A percentile compares a stretch with the other conserved stretches of the same genome.
phyloP scores from a whole-genome alignment of 306 rosid species.

The Gastrolobium bilobum region DNA sequence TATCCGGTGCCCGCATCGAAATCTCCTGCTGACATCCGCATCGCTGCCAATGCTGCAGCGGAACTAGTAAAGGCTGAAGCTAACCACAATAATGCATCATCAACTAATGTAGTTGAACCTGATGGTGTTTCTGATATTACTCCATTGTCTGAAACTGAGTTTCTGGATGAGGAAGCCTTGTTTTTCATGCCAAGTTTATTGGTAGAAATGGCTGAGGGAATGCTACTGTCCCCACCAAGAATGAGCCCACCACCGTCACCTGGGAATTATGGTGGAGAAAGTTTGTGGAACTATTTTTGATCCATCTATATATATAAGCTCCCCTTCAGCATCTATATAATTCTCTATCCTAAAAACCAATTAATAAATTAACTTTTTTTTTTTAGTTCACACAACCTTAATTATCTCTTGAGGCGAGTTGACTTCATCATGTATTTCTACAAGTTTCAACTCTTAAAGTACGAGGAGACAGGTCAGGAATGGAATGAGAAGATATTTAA shows the following conservation, averaged over 20 bases:
- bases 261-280: constrained; percentile 56
- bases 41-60: constrained; percentile 74
- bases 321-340: too few species aligned
- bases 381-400: too few species aligned
- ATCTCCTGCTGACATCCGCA: constrained; percentile 71
- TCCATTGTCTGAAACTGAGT: constrained; percentile 45
- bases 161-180: constrained; percentile 84
- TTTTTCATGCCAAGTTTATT: constrained; percentile 87
- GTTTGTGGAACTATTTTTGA: constrained; percentile 71
- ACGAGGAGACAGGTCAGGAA: too few species aligned
- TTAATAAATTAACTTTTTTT: too few species aligned
- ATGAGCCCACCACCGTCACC: constrained; percentile 60
- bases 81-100: not conserved
- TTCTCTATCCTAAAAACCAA: too few species aligned
- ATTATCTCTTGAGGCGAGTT: too few species aligned
- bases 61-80: constrained; percentile 36
- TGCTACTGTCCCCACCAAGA: constrained; percentile 91
- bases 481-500: too few species aligned
- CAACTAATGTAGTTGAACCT: not conserved
- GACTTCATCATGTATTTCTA: too few species aligned
- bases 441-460: too few species aligned
- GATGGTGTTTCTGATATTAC: not conserved
- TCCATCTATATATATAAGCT: not conserved
- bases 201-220: constrained; percentile 91
- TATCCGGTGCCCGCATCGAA: constrained; percentile 72